Base-by-base conservation (phyloP, 257 asterid genomes). In the Jacaranda mimosifolia region DNA sequence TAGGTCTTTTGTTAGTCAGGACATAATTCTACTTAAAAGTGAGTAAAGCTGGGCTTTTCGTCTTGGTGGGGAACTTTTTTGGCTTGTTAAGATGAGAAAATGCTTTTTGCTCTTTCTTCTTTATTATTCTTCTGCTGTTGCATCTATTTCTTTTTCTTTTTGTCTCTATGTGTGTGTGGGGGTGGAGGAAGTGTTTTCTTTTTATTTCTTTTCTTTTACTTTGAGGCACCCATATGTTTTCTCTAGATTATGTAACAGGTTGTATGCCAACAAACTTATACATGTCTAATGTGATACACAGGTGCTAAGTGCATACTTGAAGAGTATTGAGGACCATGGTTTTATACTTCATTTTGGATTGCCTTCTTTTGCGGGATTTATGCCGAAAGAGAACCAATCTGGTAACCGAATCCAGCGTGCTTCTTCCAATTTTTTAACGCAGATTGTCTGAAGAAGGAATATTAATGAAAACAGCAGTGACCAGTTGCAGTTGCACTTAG, bases 321-420 rank as follows among this genome's bases (percentile, higher is more conserved):
- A 89, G 86, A 93, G 97, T 91, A 81, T 88, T 67, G 99, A 96
- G 90, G 99, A 96, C 85, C 99, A 91, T 83, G 99, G 99, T 60
- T 93, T 88, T 80, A 85, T 92, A 36, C 94, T 96, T 80, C 84
- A 96, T 81, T 93, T 93, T 60, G 99, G 99, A 59, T 74, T 80
- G 75, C 74, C 87, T 72, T 77, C 92, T 40, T 90, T 91, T 87
- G 77, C 91, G 45, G 99, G 99, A 68, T 96, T 93, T 83, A 86
- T 92, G 94, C 86, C 90, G 15, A 89, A 84, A 84, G 84, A 63
- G 78, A 79, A 43, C 72, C 85, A 85, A 79, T 76, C 91, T 74
- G 98, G 99, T 91, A 90, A 86, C 74, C 40, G 39, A 26, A 68
- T 19, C 70, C 73, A 42, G 46, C 45, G 10, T 60, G 70, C 26